Percentiles rank a stretch among this genome's conserved stretches.
phyloP scores from a whole-genome alignment of 2,329 filamentous ascomycete genomes.

The Alternaria sp. region DNA sequence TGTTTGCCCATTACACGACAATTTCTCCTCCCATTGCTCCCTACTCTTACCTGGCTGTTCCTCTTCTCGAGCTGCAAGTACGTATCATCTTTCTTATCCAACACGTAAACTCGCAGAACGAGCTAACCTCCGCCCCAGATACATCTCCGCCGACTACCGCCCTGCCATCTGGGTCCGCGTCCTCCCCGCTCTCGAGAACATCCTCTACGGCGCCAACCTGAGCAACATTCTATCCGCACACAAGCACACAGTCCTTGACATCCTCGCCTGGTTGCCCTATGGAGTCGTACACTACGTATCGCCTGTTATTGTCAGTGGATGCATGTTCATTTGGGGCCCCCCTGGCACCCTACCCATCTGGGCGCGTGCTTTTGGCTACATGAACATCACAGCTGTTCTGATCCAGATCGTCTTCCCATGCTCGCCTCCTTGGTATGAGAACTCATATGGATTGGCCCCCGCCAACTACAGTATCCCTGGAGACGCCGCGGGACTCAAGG shows the following conservation, averaged over 20 bases:
- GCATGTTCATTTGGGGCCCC: constrained; percentile 88
- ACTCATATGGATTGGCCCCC: constrained; percentile 86
- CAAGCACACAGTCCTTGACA: constrained; percentile 81
- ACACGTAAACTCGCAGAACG: background rate
- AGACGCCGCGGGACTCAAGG: constrained; percentile 86
- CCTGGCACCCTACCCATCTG: constrained; percentile 86
- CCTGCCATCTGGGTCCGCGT: constrained; percentile 96
- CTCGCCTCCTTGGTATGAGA: constrained; percentile 97
- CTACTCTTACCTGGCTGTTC: constrained; percentile 84
- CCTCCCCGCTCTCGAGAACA: constrained; percentile 92
- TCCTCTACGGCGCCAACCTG: constrained; percentile 93
- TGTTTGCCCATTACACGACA: constrained; percentile 86
- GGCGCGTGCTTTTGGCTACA: constrained; percentile 87
- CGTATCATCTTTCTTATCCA: constrained; percentile 51
- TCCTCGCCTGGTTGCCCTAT: constrained; percentile 93
- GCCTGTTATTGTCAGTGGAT: constrained; percentile 77
- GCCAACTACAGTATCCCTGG: constrained; percentile 92
- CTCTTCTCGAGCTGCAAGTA: constrained; percentile 95
- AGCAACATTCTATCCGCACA: constrained; percentile 95
- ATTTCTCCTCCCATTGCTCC: constrained; percentile 87
- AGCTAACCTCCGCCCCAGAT: constrained; percentile 62
- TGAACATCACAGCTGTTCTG: constrained; percentile 86
- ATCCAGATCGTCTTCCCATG: constrained; percentile 93
- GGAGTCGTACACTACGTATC: constrained; percentile 89
- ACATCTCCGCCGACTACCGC: constrained; percentile 86